phyloP scores from a whole-genome alignment of 345 rosid genomes.

The Dipteronia sinensis region DNA sequence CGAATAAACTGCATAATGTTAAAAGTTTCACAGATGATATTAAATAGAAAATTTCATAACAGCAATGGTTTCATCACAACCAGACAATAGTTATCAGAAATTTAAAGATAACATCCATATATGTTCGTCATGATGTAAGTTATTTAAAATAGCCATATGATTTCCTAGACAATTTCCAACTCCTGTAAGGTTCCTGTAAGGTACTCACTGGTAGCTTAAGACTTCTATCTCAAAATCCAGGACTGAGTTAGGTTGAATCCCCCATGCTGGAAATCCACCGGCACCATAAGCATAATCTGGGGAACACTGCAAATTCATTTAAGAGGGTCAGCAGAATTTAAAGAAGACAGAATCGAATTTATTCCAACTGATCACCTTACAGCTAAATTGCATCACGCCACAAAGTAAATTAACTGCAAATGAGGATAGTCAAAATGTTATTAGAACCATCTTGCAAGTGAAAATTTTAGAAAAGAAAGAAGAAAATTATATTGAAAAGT shows the following conservation, averaged over 20 bases:
- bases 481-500: neutral
- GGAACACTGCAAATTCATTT: constrained; percentile 64
- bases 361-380: neutral
- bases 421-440: neutral
- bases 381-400: neutral
- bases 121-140: neutral
- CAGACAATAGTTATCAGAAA: neutral
- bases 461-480: neutral
- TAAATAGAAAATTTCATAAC: neutral
- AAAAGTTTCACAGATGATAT: neutral
- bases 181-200: neutral
- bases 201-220: constrained; percentile 48
- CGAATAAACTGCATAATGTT: neutral
- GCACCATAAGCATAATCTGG: constrained; percentile 95
- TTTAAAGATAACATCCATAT: neutral
- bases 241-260: constrained; percentile 81
- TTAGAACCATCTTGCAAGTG: neutral
- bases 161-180: constrained; percentile 1
- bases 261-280: constrained; percentile 82
- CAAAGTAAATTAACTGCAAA: neutral
- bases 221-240: constrained; percentile 93
- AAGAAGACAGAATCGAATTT: neutral
- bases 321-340: constrained; percentile 12
- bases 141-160: constrained; percentile 16
- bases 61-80: neutral